Conservation (phyloP, 805 yeast species). For the Candida rishiriensis region DNA sequence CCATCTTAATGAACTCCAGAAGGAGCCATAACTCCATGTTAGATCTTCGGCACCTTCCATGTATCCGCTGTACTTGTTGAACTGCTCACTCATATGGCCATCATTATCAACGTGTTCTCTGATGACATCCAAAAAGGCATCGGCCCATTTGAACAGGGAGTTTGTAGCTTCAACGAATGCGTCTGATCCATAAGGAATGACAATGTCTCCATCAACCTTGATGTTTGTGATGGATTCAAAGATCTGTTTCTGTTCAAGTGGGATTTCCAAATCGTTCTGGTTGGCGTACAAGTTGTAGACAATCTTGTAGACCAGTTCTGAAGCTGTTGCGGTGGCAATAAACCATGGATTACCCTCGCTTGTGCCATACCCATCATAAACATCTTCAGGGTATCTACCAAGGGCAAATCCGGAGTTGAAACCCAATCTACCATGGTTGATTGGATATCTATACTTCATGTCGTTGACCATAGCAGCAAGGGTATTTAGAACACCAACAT, state of each 20-base stretch:
- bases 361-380: constrained; percentile 69
- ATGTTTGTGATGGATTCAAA: constrained; percentile 23
- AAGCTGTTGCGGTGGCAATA: constrained; percentile 65
- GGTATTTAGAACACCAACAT: constrained; percentile 56
- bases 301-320: constrained; percentile 56
- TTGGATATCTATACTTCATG: constrained; percentile 73
- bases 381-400: constrained; percentile 92
- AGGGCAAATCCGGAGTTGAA: constrained; percentile 54
- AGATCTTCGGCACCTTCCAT: constrained; percentile 84
- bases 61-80: constrained; percentile 72
- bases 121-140: constrained; percentile 59
- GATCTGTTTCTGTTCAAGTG: constrained; percentile 18
- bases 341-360: constrained; percentile 95
- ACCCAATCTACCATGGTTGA: constrained; percentile 51
- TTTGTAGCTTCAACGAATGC: constrained; percentile 44
- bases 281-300: constrained; percentile 39
- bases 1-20: constrained; percentile 66
- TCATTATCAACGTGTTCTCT: constrained; percentile 56
- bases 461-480: constrained; percentile 56
- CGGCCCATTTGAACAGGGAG: constrained; percentile 53
- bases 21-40: constrained; percentile 88
- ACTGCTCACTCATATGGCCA: constrained; percentile 86
- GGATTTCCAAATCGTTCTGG: constrained; percentile 38
- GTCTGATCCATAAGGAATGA: constrained; percentile 34
- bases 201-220: constrained; percentile 13